Percentiles rank a stretch among this genome's conserved stretches.
Evolutionary conservation across 108 stramenopile genomes (phyloP).

Genomic region (Halocafeteria seosinensis): DNA sequence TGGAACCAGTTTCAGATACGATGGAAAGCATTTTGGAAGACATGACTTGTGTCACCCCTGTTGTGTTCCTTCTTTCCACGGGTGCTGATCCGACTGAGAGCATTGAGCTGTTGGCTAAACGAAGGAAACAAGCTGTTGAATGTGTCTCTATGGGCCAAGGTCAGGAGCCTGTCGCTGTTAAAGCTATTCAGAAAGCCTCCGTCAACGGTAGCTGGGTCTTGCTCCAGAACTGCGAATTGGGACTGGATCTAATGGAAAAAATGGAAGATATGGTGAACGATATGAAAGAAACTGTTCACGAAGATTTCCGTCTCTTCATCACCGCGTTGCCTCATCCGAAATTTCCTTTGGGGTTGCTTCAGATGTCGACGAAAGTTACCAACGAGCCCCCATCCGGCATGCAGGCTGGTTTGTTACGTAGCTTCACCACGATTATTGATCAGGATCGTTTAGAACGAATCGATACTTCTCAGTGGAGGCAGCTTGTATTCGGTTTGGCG

Average conservation of each 20-base stretch:
- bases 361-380: conserved; percentile 77
- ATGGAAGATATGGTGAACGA: conserved; percentile 60
- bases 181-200: conserved; percentile 60
- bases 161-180: conserved; percentile 70
- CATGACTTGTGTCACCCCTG: conserved; percentile 54
- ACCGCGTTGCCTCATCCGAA: conserved; percentile 62
- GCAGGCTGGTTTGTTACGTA: conserved; percentile 60
- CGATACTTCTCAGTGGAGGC: conserved; percentile 60
- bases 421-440: conserved; percentile 69
- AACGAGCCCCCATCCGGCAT: conserved; percentile 72
- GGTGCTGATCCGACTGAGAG: conserved; percentile 78
- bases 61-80: conserved; percentile 63
- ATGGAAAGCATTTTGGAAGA: conserved; percentile 62
- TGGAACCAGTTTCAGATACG: conserved; percentile 74
- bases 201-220: conserved; percentile 75
- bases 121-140: conserved; percentile 60
- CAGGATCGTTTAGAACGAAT: conserved; percentile 71
- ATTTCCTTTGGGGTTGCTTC: conserved; percentile 70
- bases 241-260: conserved; percentile 58
- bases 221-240: conserved; percentile 72
- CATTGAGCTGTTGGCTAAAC: conserved; percentile 58
- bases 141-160: conserved; percentile 70
- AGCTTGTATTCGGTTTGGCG: conserved; percentile 59
- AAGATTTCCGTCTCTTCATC: conserved; percentile 67
- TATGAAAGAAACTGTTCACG: conserved; percentile 50